Conservation (phyloP, 2,329 filamentous ascomycete species). For the Metarhizium album region DNA sequence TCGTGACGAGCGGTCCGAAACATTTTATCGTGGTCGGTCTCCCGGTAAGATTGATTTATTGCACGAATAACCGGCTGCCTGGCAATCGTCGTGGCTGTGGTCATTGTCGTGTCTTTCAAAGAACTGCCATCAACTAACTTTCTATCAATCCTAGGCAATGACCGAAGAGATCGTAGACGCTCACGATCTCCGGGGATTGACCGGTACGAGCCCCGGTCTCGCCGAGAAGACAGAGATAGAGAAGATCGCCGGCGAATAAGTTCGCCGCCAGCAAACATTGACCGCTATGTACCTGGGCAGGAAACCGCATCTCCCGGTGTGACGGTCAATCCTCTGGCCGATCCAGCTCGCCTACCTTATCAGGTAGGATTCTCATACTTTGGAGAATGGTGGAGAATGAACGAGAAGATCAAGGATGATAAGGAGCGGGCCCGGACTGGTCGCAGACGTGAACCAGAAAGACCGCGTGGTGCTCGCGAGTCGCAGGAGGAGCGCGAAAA, state of each 20-base stretch:
- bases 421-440: conserved; percentile 62
- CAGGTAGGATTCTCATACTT: conserved; percentile 82
- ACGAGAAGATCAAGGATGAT: conserved; percentile 74
- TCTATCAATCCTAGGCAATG: conserved; percentile 31
- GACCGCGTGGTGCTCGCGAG: conserved; percentile 53
- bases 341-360: conserved; percentile 62
- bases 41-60: conserved; percentile 46
- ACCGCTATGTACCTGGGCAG: conserved; percentile 74
- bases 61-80: neutral
- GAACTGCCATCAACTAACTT: neutral
- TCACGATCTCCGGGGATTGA: conserved; percentile 68
- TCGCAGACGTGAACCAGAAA: conserved; percentile 53
- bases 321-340: conserved; percentile 54
- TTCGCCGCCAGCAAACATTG: conserved; percentile 61
- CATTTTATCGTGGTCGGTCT: conserved; percentile 56
- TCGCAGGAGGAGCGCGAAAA: conserved; percentile 64
- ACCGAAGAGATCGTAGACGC: conserved; percentile 49
- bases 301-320: conserved; percentile 36
- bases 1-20: conserved; percentile 46
- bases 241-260: conserved; percentile 53
- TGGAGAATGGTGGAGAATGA: conserved; percentile 76
- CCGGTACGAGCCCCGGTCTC: conserved; percentile 61
- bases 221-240: conserved; percentile 56
- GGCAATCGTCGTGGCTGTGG: neutral
- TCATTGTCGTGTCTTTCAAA: neutral